phyloP scores from a whole-genome alignment of 2,329 filamentous ascomycete genomes.

The Colletotrichum scovillei region DNA sequence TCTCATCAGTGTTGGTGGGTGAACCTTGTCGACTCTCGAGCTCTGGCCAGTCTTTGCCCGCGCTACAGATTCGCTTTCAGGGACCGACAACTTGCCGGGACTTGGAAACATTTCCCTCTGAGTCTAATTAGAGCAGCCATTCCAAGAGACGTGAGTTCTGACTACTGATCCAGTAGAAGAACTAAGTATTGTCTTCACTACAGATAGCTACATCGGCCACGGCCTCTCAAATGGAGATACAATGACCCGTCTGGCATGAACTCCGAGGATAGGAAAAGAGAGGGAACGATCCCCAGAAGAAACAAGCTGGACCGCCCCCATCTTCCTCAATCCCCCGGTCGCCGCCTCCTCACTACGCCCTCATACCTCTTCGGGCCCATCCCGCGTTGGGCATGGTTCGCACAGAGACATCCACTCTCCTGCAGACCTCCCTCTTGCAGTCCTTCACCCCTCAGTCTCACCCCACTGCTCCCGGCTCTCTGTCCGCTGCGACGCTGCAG shows the following conservation, averaged over 20 bases:
- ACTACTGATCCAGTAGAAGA: too few relatives aligned
- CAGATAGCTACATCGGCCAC: background rate
- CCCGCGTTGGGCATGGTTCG: conserved; percentile 6
- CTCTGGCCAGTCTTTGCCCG: background rate
- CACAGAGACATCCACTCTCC: conserved; percentile 17
- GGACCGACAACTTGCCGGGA: background rate
- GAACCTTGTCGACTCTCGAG: background rate
- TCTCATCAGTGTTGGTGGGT: background rate
- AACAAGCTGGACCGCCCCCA: background rate
- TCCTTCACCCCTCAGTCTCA: conserved; percentile 1
- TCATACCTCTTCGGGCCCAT: conserved; percentile 4
- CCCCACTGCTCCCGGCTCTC: conserved; percentile 10
- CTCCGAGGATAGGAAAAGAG: background rate
- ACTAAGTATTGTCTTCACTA: background rate
- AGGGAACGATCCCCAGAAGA: background rate
- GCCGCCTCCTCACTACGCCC: background rate
- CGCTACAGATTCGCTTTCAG: background rate
- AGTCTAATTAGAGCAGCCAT: too few relatives aligned
- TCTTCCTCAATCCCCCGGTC: conserved; percentile 6
- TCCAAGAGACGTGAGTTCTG: too few relatives aligned
- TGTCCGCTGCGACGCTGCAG: conserved; percentile 25
- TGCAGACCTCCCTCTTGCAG: conserved; percentile 16
- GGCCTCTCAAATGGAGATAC: background rate
- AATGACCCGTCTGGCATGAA: background rate
- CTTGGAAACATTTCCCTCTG: background rate